phyloP scores from a whole-genome alignment of 2,329 filamentous ascomycete species.

The Talaromyces sp. region DNA sequence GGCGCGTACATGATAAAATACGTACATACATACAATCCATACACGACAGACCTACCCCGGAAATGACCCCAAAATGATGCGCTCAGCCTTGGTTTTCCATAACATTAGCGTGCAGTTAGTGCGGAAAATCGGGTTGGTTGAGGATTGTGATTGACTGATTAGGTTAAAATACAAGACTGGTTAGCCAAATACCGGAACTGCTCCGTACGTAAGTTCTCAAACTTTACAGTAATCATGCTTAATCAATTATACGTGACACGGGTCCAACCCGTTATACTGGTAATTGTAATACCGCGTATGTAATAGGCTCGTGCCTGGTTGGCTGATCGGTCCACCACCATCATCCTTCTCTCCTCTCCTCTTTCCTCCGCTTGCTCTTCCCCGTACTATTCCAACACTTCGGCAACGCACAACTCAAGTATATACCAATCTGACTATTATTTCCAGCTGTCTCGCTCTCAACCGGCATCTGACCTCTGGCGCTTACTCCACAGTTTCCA shows the following conservation, averaged over 20 bases:
- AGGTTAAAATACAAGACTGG: neutral
- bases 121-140: neutral
- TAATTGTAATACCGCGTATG: conserved; percentile 1
- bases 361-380: neutral
- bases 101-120: neutral
- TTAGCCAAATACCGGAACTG: neutral
- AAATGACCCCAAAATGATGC: conserved; percentile 8
- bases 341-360: neutral
- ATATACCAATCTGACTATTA: neutral
- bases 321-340: neutral
- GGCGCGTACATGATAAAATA: neutral
- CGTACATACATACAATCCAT: neutral
- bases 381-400: neutral
- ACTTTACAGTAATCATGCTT: neutral
- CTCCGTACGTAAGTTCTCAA: neutral
- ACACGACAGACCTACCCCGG: conserved; percentile 3
- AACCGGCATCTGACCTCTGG: neutral
- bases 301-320: neutral
- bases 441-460: neutral
- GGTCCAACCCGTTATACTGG: neutral
- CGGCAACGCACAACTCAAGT: neutral
- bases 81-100: neutral
- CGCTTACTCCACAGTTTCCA: conserved; percentile 4
- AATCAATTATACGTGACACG: neutral
- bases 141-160: neutral